Evolutionary conservation across 2,329 filamentous ascomycete species (phyloP).

Genomic region (Fusarium sp.): DNA sequence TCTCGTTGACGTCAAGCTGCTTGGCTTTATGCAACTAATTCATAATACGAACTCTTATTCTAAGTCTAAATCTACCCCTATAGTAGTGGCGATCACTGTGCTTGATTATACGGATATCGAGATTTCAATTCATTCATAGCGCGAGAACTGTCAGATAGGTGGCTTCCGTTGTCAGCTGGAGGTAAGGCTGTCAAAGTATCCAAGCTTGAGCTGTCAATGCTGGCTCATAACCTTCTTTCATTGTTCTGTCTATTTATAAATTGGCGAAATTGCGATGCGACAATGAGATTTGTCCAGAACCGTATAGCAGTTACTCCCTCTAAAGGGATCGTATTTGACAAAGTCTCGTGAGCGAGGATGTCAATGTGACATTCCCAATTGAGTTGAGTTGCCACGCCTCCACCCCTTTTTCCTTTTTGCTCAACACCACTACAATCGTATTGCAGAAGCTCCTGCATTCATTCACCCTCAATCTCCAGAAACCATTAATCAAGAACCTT

Average conservation of each 20-base stretch:
- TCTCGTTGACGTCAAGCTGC: conserved; percentile 24
- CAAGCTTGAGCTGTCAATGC: conserved; percentile 2
- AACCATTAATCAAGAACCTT: too few relatives aligned
- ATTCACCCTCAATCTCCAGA: background rate
- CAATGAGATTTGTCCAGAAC: background rate
- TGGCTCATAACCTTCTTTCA: background rate
- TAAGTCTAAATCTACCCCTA: background rate
- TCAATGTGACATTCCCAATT: conserved; percentile 15
- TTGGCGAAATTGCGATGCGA: background rate
- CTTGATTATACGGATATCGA: background rate
- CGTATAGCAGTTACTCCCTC: background rate
- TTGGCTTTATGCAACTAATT: conserved; percentile 9
- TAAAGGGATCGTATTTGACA: background rate
- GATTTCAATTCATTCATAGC: background rate
- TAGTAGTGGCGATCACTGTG: background rate
- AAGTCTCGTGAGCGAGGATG: background rate
- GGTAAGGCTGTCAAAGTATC: background rate
- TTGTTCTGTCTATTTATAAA: conserved; percentile 1
- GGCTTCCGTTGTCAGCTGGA: background rate
- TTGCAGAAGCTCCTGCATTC: conserved; percentile 3
- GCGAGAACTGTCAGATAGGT: background rate
- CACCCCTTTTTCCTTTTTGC: background rate
- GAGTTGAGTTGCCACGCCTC: background rate
- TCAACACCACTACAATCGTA: conserved; percentile 1
- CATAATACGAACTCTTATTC: conserved; percentile 15